A percentile compares a stretch with the other conserved stretches of the same genome.
Conservation (phyloP, 768 basidiomycete species). For the Filobasidium floriforme region DNA sequence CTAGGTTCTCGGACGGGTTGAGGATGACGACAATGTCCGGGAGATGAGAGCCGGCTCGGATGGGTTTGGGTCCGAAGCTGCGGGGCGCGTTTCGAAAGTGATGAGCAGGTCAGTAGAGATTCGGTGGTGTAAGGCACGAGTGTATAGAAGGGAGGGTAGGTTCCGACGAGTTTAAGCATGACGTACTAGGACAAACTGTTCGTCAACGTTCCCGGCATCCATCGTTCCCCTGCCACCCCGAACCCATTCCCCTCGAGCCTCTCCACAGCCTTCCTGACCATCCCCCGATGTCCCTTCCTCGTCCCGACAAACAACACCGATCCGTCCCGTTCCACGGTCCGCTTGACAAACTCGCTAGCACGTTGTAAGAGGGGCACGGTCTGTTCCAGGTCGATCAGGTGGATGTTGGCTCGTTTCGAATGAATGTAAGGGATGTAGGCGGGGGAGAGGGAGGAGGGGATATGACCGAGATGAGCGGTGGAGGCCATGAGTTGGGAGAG, state of each 20-base stretch:
- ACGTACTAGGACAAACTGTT: slow-evolving; percentile 52
- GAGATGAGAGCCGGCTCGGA: slow-evolving; percentile 42
- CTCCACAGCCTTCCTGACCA: slow-evolving; percentile 69
- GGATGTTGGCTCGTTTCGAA: slow-evolving; percentile 78
- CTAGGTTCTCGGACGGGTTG: slow-evolving; percentile 73
- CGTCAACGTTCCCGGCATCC: slow-evolving; percentile 92
- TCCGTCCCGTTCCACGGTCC: slow-evolving; percentile 71
- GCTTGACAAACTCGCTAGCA: slow-evolving; percentile 77
- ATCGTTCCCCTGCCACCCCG: slow-evolving; percentile 68
- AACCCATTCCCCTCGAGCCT: slow-evolving; percentile 73
- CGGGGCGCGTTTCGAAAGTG: neutral
- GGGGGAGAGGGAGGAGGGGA: slow-evolving; percentile 65
- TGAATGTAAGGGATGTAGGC: slow-evolving; percentile 91
- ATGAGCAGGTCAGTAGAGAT: neutral
- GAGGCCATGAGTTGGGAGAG: slow-evolving; percentile 83
- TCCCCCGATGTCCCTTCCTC: slow-evolving; percentile 51
- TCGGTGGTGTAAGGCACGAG: no score
- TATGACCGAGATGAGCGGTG: slow-evolving; percentile 90
- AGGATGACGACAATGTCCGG: slow-evolving; percentile 89
- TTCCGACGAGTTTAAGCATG: neutral
- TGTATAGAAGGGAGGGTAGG: neutral
- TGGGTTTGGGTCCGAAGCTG: slow-evolving; percentile 42
- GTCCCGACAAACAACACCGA: slow-evolving; percentile 86
- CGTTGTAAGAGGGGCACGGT: slow-evolving; percentile 85
- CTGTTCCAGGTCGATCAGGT: slow-evolving; percentile 89